phyloP scores from a whole-genome alignment of 73 alveolate genomes.

The Tetrahymena elliotti region DNA sequence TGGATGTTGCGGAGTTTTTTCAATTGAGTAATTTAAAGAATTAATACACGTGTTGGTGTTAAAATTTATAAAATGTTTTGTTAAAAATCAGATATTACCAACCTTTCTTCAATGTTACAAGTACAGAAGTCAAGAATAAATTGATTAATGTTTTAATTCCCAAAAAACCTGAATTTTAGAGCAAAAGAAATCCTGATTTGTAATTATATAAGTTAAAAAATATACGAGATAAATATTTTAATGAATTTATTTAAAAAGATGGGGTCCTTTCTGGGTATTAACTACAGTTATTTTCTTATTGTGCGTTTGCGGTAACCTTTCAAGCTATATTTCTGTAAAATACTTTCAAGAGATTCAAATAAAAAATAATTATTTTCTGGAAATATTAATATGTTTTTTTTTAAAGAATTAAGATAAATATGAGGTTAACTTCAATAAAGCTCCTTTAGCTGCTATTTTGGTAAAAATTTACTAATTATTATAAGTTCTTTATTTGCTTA shows the following conservation, averaged over 20 bases:
- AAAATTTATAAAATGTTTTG: neutral
- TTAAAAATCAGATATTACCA: neutral
- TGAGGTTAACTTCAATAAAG: neutral
- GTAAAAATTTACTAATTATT: neutral
- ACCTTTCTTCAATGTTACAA: neutral
- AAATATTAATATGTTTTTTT: neutral
- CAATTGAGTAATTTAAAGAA: neutral
- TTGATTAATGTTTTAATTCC: neutral
- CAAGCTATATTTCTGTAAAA: conserved; percentile 34
- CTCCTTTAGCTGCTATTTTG: neutral
- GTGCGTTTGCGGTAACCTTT: conserved; percentile 63
- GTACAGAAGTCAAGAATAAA: neutral
- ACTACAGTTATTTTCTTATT: conserved; percentile 58
- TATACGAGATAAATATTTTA: neutral
- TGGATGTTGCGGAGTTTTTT: neutral
- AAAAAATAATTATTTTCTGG: neutral
- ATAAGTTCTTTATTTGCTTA: neutral
- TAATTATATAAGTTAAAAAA: neutral
- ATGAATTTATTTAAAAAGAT: neutral
- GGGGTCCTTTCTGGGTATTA: conserved; percentile 72
- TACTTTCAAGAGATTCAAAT: neutral
- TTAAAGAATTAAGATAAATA: neutral
- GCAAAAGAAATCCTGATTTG: neutral
- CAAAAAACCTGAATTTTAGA: neutral
- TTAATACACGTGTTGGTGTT: neutral